Base-by-base conservation (phyloP, 2,329 filamentous ascomycete species). In the Colletotrichum agaves region DNA sequence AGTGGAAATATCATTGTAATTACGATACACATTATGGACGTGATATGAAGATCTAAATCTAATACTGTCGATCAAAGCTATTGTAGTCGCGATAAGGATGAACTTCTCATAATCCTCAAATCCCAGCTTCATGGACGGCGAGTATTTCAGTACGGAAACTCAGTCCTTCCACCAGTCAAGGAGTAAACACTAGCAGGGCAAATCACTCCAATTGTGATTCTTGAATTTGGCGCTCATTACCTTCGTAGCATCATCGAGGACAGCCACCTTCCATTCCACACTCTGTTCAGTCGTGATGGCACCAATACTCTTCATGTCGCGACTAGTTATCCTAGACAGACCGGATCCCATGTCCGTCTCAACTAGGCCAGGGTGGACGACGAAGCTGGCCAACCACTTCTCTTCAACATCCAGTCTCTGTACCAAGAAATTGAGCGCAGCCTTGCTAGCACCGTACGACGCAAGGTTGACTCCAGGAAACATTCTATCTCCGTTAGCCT, bases 381-480 rank as follows among this genome's bases (percentile, higher is more conserved):
- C 55, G 19, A 73, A 71, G 55, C 44, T 52, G 10, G 69, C 74
- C 23, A 75, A 55, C 74, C 74, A 75, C 0, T 67, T 58, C 69
- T 75, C 72, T 37, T 75, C 74, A 21, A 72, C 66, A 64, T 71
- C 69, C 15, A 73, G 35, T 7, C 69, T 57, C 33, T 57, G 59
- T 39, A 73, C 41, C 41, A 72, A 55, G 69, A 66, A 70, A 61
- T 73, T 66, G 31, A 74, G 44, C 13, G 63, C 55, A 41, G 71
- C 39, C 73, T 73, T 63, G 68, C 69, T 60, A 60, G 66, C 39
- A 52, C 71, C 63, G 70, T 71, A 39, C 58, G 70, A 46, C 70
- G 71, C 33, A 72, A 39, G 31, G 21, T 19, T 17, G 3, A 23
- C 50, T 3, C 50, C 50, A 0, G 56, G 41, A 10, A 64, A 59